Percentiles rank a stretch among this genome's conserved stretches.
Evolutionary conservation across 495 filamentous ascomycete species (phyloP).

Genomic region (Trichoderma gamsii): DNA sequence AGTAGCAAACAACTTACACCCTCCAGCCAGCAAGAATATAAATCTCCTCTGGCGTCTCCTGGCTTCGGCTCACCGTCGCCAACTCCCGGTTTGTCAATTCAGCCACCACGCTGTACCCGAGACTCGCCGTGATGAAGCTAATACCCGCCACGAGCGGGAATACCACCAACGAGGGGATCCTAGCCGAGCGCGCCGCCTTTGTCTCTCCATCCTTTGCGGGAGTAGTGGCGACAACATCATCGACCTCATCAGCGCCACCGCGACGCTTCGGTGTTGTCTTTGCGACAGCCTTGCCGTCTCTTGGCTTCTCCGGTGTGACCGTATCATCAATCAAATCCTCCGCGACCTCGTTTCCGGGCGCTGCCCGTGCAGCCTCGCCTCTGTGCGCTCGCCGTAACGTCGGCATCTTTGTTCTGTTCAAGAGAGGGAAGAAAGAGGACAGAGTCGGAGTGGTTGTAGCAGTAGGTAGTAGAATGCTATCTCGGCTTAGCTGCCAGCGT

Average conservation of each 20-base stretch:
- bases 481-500: neutral
- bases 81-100: slow-evolving; percentile 50
- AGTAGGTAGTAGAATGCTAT: neutral
- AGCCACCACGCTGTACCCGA: slow-evolving; percentile 51
- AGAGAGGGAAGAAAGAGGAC: neutral
- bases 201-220: neutral
- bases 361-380: neutral
- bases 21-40: slow-evolving; percentile 58
- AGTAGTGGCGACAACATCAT: neutral
- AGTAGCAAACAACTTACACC: slow-evolving; percentile 35
- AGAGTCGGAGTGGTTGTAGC: neutral
- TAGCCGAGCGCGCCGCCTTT: slow-evolving; percentile 24
- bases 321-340: neutral
- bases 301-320: neutral
- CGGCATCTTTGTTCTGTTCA: slow-evolving; percentile 3
- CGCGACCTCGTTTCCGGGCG: neutral
- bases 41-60: slow-evolving; percentile 57
- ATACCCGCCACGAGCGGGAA: slow-evolving; percentile 59
- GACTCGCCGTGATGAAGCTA: slow-evolving; percentile 54
- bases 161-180: slow-evolving; percentile 47
- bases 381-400: slow-evolving; percentile 8
- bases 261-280: neutral
- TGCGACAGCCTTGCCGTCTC: neutral
- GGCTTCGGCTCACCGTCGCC: slow-evolving; percentile 51
- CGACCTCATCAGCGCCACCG: neutral